Evolutionary conservation across 1,284 basidiomycete genomes (phyloP), one percentile per base, ranked within the genome.

Genomic region (Microbotryomycetes sp.): DNA sequence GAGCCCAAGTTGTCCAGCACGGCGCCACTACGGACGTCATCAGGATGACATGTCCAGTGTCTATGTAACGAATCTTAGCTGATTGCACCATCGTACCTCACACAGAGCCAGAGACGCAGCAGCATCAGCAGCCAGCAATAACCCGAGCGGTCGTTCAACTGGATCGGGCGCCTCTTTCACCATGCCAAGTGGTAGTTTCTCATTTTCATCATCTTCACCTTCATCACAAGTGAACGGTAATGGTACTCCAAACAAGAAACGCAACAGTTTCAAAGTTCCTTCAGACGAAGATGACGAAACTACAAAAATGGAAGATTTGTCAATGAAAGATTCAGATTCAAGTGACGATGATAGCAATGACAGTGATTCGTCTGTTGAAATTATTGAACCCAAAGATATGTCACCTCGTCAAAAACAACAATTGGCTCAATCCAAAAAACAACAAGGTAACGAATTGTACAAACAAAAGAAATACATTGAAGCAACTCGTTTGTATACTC

Each of bases 401-500:
- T 52, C 49, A 9, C 60, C 62, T 3, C 7, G 36, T 9, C 62
- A 67, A 25, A 51, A 54, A 22, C 9, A 63, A 22, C 56, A 23
- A 16, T 58, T 58, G 25, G 67, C 67, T 2, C 29, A 49, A 19
- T 36, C 64, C 31, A 48, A 56, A 23, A 69, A 69, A 46, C 60
- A 62, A 45, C 58, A 49, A 3, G 67, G 67, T 23, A 69, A 69
- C 65, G 57, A 49, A 12, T 51, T 54, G n/a, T 62, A 63, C 60
- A 67, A 67, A 49, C 58, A 60, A 32, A 63, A 53, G 53, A 63
- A 69, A 46, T 69, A 67, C 56, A 55, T 62, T 15, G 52, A 58
- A n/a, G 89, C 90, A 16, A 82, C 89, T 65, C 82, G 84, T n/a
- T 76, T 83, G 7, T 92, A 92, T 76, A 82, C 84, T 52, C 80